Evolutionary conservation across 345 rosid genomes (phyloP), one percentile per base, ranked within the genome.

Genomic region (Eucalyptus melliodora): DNA sequence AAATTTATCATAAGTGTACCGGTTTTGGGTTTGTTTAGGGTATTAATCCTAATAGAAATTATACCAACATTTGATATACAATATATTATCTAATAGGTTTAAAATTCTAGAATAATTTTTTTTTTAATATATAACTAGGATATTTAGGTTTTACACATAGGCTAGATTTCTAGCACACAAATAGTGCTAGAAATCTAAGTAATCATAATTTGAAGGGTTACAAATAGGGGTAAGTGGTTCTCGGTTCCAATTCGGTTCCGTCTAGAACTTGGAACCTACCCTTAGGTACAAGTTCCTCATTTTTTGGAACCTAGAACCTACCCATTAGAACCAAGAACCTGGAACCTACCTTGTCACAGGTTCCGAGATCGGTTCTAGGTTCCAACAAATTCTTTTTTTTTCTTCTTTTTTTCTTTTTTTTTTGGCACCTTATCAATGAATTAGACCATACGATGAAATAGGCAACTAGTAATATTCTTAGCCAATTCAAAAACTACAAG

Each of bases 311-410:
- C 8, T 50, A 1, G 8, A 50, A 50, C 21, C 1, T 50, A 50
- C 8, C 4, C 2, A 0, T 50, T 4, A 50, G 3, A 50, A 50
- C 8, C 19, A 50, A 50, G 21, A 50, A 50, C 21, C 53, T 6
- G 0, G 4, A 50, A 50, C 55, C 8, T 50, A 16, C 8, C 53
- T 0, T 16, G 8, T 50, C 8, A 50, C 4, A 16, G 4, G 3
- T 50, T 50, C 2, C 8, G 8, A 1, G 53, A 2, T 50, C 4
- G 1, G 8, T 50, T 50, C 8, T 3, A 1, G 0, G 2, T 50
- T 50, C 55, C 21, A 50, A 50, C 4, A 16, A 3, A 7, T 50
- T 50, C 6, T 5, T 5, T 14, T 50, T 50, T 50, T 50, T 50
- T 49, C 4, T n/a, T n/a, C n/a, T n/a, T n/a, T 4, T 0, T 14